Conservation (phyloP, 1,284 basidiomycete genomes). For the Ceratobasidium sp. region DNA sequence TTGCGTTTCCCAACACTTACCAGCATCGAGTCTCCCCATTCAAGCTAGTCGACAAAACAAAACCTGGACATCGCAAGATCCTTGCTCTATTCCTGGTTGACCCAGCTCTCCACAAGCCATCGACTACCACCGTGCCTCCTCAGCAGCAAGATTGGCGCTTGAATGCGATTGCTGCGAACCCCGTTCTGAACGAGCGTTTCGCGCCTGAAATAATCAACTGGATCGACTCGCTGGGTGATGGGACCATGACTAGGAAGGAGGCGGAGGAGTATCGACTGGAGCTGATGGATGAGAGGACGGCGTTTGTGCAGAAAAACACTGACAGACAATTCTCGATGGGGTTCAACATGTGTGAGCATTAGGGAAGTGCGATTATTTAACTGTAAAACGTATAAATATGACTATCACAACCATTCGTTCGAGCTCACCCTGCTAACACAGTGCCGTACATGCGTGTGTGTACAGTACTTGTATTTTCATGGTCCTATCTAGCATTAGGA, state of each 20-base stretch:
- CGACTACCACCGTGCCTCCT: conserved; percentile 58
- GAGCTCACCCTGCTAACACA: too few species aligned
- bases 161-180: conserved; percentile 43
- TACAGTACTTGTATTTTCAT: too few species aligned
- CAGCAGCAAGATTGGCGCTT: conserved; percentile 58
- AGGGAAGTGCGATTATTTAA: too few species aligned
- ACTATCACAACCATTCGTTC: too few species aligned
- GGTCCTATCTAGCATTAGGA: too few species aligned
- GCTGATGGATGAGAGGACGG: conserved; percentile 53
- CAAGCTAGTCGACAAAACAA: conserved; percentile 47
- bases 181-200: conserved; percentile 45
- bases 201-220: conserved; percentile 48
- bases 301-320: background rate
- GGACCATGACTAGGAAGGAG: conserved; percentile 49
- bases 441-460: too few species aligned
- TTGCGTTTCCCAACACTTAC: conserved; percentile 67
- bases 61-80: conserved; percentile 50
- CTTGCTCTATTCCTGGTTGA: conserved; percentile 57
- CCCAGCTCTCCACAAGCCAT: conserved; percentile 57
- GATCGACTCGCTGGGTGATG: conserved; percentile 45
- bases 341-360: conserved; percentile 18
- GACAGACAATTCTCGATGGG: background rate
- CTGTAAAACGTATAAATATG: too few species aligned
- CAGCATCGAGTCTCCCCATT: conserved; percentile 54
- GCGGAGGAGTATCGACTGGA: conserved; percentile 51